Evolutionary conservation across 2,329 filamentous ascomycete genomes (phyloP).

Genomic region (Ophiostoma novo-ulmi): DNA sequence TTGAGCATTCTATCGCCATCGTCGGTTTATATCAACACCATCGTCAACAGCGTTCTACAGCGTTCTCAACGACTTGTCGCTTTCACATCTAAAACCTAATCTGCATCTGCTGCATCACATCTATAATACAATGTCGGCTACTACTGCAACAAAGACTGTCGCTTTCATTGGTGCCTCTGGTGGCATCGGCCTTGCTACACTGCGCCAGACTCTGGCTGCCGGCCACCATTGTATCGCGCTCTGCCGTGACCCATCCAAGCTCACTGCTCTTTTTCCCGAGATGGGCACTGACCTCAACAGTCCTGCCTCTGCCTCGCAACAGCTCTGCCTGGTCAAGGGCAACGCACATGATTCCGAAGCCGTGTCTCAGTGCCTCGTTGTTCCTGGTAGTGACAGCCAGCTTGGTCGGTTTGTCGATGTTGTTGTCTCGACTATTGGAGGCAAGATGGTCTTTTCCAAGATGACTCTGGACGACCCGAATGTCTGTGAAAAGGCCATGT

Average conservation of each 20-base stretch:
- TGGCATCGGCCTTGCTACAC: slow-evolving; percentile 45
- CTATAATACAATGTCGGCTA: background rate
- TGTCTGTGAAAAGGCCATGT: slow-evolving; percentile 45
- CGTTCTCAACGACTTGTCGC: too few species aligned
- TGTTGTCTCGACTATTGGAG: slow-evolving; percentile 47
- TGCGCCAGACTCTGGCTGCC: slow-evolving; percentile 43
- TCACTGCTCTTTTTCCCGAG: slow-evolving; percentile 35
- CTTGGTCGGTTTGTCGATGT: slow-evolving; percentile 38
- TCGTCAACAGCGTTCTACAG: background rate
- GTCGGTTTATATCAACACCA: background rate
- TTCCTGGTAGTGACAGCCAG: background rate
- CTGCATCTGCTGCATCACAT: background rate
- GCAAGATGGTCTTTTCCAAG: slow-evolving; percentile 33
- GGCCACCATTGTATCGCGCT: slow-evolving; percentile 46
- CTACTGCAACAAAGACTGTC: slow-evolving; percentile 35
- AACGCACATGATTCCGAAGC: background rate
- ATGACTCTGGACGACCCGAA: slow-evolving; percentile 42
- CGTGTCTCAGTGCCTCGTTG: background rate
- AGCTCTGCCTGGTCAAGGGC: background rate
- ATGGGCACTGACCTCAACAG: background rate
- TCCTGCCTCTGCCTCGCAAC: background rate
- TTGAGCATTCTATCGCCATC: background rate
- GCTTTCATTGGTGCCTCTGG: slow-evolving; percentile 52
- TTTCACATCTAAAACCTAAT: too few species aligned
- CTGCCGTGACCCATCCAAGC: slow-evolving; percentile 47